Evolutionary conservation across 176 grass and related monocot genomes (phyloP).

Genomic region (Carex littledalei): DNA sequence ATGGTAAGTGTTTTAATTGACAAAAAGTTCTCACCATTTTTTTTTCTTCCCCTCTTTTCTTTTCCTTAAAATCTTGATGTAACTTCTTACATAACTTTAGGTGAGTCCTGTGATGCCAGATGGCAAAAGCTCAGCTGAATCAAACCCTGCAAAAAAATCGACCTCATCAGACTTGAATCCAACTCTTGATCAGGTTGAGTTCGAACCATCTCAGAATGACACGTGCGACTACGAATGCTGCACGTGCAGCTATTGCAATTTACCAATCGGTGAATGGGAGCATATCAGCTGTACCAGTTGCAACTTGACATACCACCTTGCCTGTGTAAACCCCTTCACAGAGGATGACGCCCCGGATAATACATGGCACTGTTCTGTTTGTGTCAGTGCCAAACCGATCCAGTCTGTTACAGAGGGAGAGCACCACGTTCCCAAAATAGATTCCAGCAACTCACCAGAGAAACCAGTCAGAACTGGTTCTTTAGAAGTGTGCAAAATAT

Average conservation of each 20-base stretch:
- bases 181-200: slow-evolving; percentile 43
- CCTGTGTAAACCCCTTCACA: slow-evolving; percentile 41
- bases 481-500: slow-evolving; percentile 60
- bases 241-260: slow-evolving; percentile 49
- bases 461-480: slow-evolving; percentile 13
- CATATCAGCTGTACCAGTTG: slow-evolving; percentile 56
- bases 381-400: slow-evolving; percentile 12
- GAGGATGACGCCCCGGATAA: slow-evolving; percentile 30
- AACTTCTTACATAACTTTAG: background rate
- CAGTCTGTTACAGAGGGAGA: background rate
- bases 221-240: slow-evolving; percentile 29
- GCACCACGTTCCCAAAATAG: background rate
- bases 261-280: slow-evolving; percentile 31
- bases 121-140: background rate
- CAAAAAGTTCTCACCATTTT: background rate
- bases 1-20: background rate
- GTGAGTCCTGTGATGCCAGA: background rate
- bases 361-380: slow-evolving; percentile 62
- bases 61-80: background rate
- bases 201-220: slow-evolving; percentile 25
- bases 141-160: background rate
- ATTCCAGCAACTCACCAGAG: background rate
- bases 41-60: background rate
- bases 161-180: slow-evolving; percentile 31
- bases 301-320: slow-evolving; percentile 43